Evolutionary conservation across 805 yeast genomes (phyloP), one percentile per base, ranked within the genome.

Genomic region (Candida insectalens): DNA sequence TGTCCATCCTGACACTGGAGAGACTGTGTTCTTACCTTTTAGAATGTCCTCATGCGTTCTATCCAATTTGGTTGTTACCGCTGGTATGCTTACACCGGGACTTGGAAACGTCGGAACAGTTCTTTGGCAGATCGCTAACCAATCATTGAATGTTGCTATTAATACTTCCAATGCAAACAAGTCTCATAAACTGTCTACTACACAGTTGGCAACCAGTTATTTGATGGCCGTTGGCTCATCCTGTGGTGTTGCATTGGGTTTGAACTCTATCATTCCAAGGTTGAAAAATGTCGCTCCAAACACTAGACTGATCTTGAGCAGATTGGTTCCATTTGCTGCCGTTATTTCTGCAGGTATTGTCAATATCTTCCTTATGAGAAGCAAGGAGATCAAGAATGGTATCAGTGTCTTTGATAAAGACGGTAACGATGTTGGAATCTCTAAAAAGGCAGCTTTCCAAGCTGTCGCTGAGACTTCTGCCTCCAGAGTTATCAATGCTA

Each of bases 391-490:
- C 51, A 76, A 75, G 46, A 81, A 79, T 51, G 95, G 95, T 46
- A 83, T 83, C 36, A 59, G 75, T 27, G 92, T 83, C 0, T 79
- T 62, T 44, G 82, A 78, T 53, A 55, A 68, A 25, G 67, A 67
- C 9, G 76, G 84, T 22, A 73, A 77, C 26, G 77, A 77, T 22
- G 67, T 72, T 21, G 92, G 92, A 6, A 65, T 63, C 19, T 87
- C 96, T 5, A 77, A 82, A 54, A 72, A 66, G 22, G 98, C 98
- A 13, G 99, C 99, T 1, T 51, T 74, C 31, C 69, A 77, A 40
- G 99, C 99, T 0, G 98, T 92, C 30, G 96, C 94, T 17, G 97
- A 92, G 59, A 92, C 99, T 8, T 97, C 96, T 3, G 76, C 88
- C 21, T 83, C 95, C 29, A 68, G 99, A 53, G 95, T 92, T 29